Base-by-base conservation (phyloP, 176 grass and related monocot genomes). In the Oryza australiensis region DNA sequence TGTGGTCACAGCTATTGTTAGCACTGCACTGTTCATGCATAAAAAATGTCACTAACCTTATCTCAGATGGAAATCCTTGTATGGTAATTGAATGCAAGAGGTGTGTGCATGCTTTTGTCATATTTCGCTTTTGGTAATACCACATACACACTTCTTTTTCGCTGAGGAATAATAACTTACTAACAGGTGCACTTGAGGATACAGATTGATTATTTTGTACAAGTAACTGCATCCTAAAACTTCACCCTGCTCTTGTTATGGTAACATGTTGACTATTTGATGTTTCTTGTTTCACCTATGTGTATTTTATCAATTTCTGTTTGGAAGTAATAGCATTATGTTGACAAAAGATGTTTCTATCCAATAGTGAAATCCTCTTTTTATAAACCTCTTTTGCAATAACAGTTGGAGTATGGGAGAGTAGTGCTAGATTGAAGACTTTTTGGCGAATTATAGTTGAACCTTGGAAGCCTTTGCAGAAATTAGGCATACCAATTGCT, bases 141-240 rank as follows among this genome's bases (percentile, higher is more conserved):
- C 7, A 5, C 48, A 23, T 23, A 59, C 53, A 6, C 3, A 3
- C 6, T 59, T 59, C 7, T 59, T 80, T 51, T 55, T 70, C 29
- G 26, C 18, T 59, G 48, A 62, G 7, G 38, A 62, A 76, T 42
- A 84, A 42, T 29, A 84, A 42, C 38, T 43, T 11, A 46, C 8
- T 28, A 18, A 59, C 22, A 20, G 34, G 64, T 74, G 29, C 51
- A 66, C 9, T 59, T 24, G 7, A 10, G 24, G 55, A 23, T 68
- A 67, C 12, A 20, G n/a, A 55, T 80, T 80, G 65, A 68, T 80
- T 48, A 70, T 57, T 80, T 80, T 23, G 15, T 79, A 48, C 15
- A 34, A 69, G 24, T 70, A 81, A 81, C 48, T 18, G 27, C 37
- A 72, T 82, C 67, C 35, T 72, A 45, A 62, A 62, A 41, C 18